These are phyloP conservation scores for Carpinus viminea DNA, from an alignment of 306 rosid species.

Conservation along the genomic window DNA sequence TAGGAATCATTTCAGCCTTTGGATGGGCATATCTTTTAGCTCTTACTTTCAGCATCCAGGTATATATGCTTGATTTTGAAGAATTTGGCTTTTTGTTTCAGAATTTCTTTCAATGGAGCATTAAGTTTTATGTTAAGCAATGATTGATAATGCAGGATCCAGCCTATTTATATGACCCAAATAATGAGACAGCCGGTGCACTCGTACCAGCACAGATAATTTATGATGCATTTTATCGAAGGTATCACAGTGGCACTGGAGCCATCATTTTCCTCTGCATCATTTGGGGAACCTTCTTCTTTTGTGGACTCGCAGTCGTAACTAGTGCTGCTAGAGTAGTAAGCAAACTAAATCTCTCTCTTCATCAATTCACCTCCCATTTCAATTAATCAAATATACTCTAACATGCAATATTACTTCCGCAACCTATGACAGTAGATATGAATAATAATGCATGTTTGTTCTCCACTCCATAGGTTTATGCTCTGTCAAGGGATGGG, in stretches of 20 bases:
- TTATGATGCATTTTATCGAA: constrained; percentile 2
- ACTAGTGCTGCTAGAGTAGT: constrained; percentile 9
- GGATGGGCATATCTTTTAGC: not conserved
- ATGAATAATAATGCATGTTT: not conserved
- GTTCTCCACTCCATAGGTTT: not conserved
- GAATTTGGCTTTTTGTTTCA: not conserved
- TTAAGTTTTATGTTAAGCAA: not conserved
- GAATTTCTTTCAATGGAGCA: not conserved
- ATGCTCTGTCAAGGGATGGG: constrained; percentile 9
- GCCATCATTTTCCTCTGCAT: constrained; percentile 3
- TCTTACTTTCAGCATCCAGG: constrained; percentile 6
- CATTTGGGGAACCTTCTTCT: constrained; percentile 8
- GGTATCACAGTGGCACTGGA: constrained; percentile 14
- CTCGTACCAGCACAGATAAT: constrained; percentile 7
- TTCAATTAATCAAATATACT: no score
- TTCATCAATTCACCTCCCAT: no score
- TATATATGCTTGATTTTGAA: not conserved
- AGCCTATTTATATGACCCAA: not conserved
- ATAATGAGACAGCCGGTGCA: constrained; percentile 8
- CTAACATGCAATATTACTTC: not conserved
- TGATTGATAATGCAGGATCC: not conserved
- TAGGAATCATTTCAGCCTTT: constrained; percentile 6
- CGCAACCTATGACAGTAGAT: not conserved
- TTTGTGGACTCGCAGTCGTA: not conserved
- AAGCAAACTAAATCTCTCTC: not conserved